A percentile compares a stretch with the other conserved stretches of the same genome.
Conservation (phyloP, 768 basidiomycete genomes). For the Rhizopogon sp. region DNA sequence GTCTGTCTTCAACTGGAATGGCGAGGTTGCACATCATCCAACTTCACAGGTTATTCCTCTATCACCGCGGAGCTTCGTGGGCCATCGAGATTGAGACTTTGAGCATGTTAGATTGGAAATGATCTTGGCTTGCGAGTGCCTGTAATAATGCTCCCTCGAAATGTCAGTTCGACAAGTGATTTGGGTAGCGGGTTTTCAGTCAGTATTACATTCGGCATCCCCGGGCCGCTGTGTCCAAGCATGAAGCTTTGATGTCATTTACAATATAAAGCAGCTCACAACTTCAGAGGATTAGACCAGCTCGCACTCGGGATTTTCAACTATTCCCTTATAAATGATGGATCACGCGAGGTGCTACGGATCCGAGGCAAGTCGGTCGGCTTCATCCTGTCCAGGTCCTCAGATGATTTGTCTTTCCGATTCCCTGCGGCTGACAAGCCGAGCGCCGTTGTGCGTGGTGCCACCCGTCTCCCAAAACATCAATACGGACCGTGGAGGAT, state of each 20-base stretch:
- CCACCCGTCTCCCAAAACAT: background rate
- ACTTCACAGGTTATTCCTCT: no score
- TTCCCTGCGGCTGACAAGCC: no score
- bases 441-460: background rate
- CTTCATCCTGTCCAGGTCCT: background rate
- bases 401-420: background rate
- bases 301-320: background rate
- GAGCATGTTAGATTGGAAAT: background rate
- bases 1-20: background rate
- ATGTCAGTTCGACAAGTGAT: background rate
- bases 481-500: no score
- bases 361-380: background rate
- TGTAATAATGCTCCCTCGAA: background rate
- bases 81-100: no score
- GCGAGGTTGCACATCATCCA: background rate
- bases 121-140: background rate
- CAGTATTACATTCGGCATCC: no score
- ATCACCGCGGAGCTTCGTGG: no score
- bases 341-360: background rate
- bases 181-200: no score
- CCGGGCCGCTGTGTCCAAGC: no score
- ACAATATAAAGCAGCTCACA: no score
- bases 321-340: background rate
- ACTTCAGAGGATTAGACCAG: no score
- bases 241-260: no score